A percentile compares a stretch with the other conserved stretches of the same genome.
Conservation (phyloP, 768 basidiomycete species). For the Suillus tomentosus region DNA sequence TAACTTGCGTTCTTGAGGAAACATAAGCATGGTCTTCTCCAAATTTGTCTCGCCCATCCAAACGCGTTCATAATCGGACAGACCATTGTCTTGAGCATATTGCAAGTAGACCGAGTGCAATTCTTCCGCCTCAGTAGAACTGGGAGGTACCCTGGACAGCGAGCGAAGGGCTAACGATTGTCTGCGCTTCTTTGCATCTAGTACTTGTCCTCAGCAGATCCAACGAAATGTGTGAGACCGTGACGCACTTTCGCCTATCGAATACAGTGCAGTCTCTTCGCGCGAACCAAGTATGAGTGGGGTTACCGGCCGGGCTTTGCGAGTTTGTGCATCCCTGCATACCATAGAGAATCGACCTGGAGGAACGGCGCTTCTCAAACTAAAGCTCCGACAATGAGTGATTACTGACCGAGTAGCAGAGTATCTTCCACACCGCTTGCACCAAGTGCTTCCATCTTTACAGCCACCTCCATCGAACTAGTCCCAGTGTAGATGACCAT, state of each 20-base stretch:
- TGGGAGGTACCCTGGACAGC: conserved; percentile 72
- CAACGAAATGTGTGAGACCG: background rate
- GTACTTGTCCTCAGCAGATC: background rate
- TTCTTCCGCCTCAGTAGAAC: conserved; percentile 63
- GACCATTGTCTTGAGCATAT: conserved; percentile 46
- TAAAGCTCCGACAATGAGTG: conserved; percentile 15
- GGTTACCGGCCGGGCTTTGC: conserved; percentile 64
- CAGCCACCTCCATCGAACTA: conserved; percentile 84
- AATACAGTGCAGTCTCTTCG: conserved; percentile 63
- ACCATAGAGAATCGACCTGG: conserved; percentile 93
- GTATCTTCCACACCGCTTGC: conserved; percentile 55
- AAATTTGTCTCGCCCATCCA: conserved; percentile 76
- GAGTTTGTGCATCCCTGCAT: conserved; percentile 69
- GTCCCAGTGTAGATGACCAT: conserved; percentile 79
- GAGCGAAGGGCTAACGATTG: conserved; percentile 56
- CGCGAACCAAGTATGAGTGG: conserved; percentile 57
- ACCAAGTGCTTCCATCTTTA: conserved; percentile 75
- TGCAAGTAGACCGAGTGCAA: conserved; percentile 72
- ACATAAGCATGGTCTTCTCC: conserved; percentile 76
- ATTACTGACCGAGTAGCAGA: conserved; percentile 54
- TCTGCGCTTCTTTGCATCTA: conserved; percentile 65
- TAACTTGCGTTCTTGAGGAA: conserved; percentile 83
- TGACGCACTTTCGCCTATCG: conserved; percentile 68
- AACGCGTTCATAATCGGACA: conserved; percentile 46
- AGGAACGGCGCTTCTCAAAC: background rate